Evolutionary conservation across 2,329 filamentous ascomycete species (phyloP).

Genomic region (Stemphylium beticola): DNA sequence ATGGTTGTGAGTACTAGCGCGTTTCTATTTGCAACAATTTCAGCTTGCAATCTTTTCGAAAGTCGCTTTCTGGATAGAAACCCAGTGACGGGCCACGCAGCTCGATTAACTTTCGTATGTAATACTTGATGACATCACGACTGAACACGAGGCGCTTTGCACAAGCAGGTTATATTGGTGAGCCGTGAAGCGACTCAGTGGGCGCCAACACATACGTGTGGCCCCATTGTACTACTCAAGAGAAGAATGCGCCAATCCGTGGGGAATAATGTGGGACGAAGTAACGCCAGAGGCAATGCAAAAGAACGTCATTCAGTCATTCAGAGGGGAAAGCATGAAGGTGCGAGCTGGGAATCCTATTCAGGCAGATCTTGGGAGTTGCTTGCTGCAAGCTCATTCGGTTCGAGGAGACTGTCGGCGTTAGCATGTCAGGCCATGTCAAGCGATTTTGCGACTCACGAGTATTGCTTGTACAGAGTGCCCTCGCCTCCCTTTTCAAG

Average conservation of each 20-base stretch:
- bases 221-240: conserved; percentile 1
- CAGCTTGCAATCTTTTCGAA: too few relatives aligned
- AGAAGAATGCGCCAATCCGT: conserved; percentile 17
- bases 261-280: conserved; percentile 31
- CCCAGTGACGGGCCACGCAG: too few relatives aligned
- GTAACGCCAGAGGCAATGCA: conserved; percentile 43
- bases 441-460: conserved; percentile 66
- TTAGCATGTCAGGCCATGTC: conserved; percentile 17
- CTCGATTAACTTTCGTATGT: conserved; percentile 1
- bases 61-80: too few relatives aligned
- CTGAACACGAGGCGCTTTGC: neutral
- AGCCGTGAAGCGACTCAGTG: neutral
- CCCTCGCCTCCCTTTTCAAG: conserved; percentile 94
- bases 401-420: conserved; percentile 41
- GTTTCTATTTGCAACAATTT: too few relatives aligned
- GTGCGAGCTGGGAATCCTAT: conserved; percentile 17
- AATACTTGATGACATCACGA: conserved; percentile 13
- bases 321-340: conserved; percentile 8
- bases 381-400: conserved; percentile 42
- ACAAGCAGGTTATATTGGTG: conserved; percentile 7
- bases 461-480: conserved; percentile 87
- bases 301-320: conserved; percentile 3
- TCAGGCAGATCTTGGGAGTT: conserved; percentile 40
- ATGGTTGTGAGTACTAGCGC: too few relatives aligned
- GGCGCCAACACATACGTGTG: conserved; percentile 1